Conservation (phyloP, 2,329 filamentous ascomycete genomes). For the Chaetomiaceae sp. region DNA sequence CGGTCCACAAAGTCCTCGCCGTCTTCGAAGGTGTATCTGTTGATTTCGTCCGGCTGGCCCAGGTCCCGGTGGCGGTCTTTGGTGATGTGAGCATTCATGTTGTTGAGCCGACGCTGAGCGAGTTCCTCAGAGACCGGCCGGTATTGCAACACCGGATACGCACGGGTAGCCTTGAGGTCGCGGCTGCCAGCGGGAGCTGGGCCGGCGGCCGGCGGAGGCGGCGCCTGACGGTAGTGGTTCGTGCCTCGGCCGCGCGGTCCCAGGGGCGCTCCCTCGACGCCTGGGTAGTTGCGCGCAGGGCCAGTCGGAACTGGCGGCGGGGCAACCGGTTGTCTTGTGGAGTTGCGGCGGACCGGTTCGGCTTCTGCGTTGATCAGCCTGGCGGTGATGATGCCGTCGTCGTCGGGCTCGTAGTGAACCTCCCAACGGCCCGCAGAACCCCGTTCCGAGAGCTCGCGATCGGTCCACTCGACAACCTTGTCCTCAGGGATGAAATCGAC, state of each 20-base stretch:
- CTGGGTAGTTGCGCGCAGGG: constrained; percentile 16
- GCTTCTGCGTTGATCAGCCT: constrained; percentile 45
- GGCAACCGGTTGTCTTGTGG: constrained; percentile 14
- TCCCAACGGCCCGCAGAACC: constrained; percentile 56
- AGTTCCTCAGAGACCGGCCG: constrained; percentile 58
- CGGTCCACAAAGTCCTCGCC: constrained; percentile 62
- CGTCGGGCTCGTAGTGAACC: constrained; percentile 59
- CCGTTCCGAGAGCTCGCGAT: constrained; percentile 51
- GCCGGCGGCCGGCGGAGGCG: constrained; percentile 8
- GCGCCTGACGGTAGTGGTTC: constrained; percentile 15
- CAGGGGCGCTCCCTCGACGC: constrained; percentile 25
- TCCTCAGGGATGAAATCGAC: constrained; percentile 84
- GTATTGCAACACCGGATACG: constrained; percentile 39
- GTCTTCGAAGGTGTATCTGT: constrained; percentile 68
- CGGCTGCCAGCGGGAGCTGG: constrained; percentile 12
- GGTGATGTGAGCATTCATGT: constrained; percentile 44
- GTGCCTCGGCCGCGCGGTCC: constrained; percentile 25
- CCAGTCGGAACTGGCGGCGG: constrained; percentile 19
- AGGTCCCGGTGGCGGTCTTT: constrained; percentile 35
- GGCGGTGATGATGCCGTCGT: constrained; percentile 49
- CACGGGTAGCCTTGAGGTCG: constrained; percentile 30
- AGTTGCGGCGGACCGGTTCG: constrained; percentile 24
- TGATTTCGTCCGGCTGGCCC: constrained; percentile 50
- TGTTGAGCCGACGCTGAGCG: constrained; percentile 57
- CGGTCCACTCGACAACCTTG: constrained; percentile 67